Evolutionary conservation across 805 yeast species (phyloP), one percentile per base, ranked within the genome.

Genomic region (Zygosaccharomyces kombuchaensis): DNA sequence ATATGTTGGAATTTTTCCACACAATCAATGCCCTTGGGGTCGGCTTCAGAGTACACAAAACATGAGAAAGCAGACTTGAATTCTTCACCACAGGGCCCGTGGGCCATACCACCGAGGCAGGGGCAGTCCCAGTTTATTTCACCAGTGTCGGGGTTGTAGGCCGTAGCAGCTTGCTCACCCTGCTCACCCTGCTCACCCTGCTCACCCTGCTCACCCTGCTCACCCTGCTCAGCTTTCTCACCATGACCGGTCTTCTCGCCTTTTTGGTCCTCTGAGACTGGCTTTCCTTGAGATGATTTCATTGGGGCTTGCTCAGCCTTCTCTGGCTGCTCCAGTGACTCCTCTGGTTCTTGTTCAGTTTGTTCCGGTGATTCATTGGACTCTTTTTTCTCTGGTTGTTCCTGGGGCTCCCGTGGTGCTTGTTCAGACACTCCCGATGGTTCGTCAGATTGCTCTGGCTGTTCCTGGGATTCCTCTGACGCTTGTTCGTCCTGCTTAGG

Each of bases 101-200:
- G 76, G 26, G 99, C 98, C 97, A 93, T 88, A 34, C 99, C 99
- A 27, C 98, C 99, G 40, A 93, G 74, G 68, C 98, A 91, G n/a
- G 99, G 98, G 68, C 99, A 93, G 63, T 93, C 98, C 99, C 99
- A 93, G 78, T 93, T 91, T 70, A 93, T 93, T 66, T 91, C 98
- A 25, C 99, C 99, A 2, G 99, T 93, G 60, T 87, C 96, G 25
- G 97, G 97, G 71, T 91, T 80, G 69, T 80, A 91, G 3, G 98
- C 96, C 31, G 88, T 85, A 50, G 73, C 68, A 36, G 68, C 75
- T 36, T 69, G 73, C 34, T 62, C 71, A 12, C 47, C 45, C 13
- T 43, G 36, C 9, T 27, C 42, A 9, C 30, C 44, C 10, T 29
- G 32, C 36, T 50, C 44, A 9, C 36, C 26, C 9, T 45, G 14